Conservation (phyloP, 1,139 yeast species). For the Trichomonascaceae sp. region DNA sequence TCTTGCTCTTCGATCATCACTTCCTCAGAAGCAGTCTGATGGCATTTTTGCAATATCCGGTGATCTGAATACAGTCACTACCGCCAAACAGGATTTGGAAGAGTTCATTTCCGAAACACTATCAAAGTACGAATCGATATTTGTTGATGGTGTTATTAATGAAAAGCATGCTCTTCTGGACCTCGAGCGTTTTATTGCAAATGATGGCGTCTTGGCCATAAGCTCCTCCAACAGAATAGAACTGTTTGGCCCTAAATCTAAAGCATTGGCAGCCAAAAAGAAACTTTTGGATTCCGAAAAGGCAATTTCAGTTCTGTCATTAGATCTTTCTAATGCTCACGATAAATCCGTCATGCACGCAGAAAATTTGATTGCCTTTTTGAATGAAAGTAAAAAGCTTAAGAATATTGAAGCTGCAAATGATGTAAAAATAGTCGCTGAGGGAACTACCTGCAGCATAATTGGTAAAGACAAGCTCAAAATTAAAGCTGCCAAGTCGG, state of each 20-base stretch:
- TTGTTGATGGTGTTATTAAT: slow-evolving; percentile 42
- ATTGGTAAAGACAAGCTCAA: slow-evolving; percentile 40
- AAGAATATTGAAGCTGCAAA: slow-evolving; percentile 35
- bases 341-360: slow-evolving; percentile 75
- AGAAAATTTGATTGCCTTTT: slow-evolving; percentile 61
- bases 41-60: slow-evolving; percentile 48
- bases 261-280: slow-evolving; percentile 56
- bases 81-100: slow-evolving; percentile 35
- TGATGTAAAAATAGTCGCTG: slow-evolving; percentile 46
- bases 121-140: slow-evolving; percentile 36
- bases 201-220: slow-evolving; percentile 58
- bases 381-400: slow-evolving; percentile 46
- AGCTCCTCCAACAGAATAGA: slow-evolving; percentile 34
- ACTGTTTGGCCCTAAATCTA: slow-evolving; percentile 59
- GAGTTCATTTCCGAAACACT: slow-evolving; percentile 3
- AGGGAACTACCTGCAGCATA: slow-evolving; percentile 40
- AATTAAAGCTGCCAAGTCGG: slow-evolving; percentile 54
- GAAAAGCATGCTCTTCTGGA: slow-evolving; percentile 45
- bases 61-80: slow-evolving; percentile 53
- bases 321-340: slow-evolving; percentile 85
- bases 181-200: slow-evolving; percentile 41
- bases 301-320: slow-evolving; percentile 53
- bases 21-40: slow-evolving; percentile 31
- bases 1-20: slow-evolving; percentile 29
- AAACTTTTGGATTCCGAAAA: slow-evolving; percentile 48